Base-by-base conservation (phyloP, 2,329 filamentous ascomycete genomes). In the Claviceps africana region DNA sequence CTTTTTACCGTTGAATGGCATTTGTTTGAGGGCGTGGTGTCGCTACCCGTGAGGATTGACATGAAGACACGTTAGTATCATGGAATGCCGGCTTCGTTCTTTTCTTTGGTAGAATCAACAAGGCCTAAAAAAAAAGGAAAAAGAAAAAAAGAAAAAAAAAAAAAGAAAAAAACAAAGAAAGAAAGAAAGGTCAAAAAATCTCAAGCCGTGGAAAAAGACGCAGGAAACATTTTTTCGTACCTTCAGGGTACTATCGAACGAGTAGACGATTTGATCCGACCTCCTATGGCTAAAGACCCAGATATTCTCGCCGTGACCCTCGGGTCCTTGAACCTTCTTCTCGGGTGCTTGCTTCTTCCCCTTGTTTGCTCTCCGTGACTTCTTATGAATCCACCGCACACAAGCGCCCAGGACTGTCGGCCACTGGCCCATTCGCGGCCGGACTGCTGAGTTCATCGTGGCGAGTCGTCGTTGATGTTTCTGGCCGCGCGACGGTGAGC, bases 1-100 rank as follows among this genome's bases (percentile, higher is more conserved):
- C 67, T 86, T 84, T 64, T 85, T 85, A 66, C 81, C 82, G 57
- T 81, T 80, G 70, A 77, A 85, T 47, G 79, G 76, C 55, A 85
- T 65, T 61, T 82, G 79, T 59, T 74, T 72, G 56, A 81, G 66
- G 47, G 71, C 69, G 54, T 72, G 70, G 58, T 70, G 59, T 22
- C 62, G 66, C 69, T 72, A 13, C 35, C 28, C 3, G 21, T 19
- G 42, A 28, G 25, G 1, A n/a, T 19, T 25, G 9, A 4, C 17
- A 46, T 31, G 28, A 45, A n/a, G n/a, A 8, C 7, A 43, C 11
- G 6, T 25, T n/a, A 43, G 40, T 6, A 33, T 35, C 13, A 35
- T 9, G 30, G 9, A 11, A 33, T 5, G 3, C 25, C 25, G 3
- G 3, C 25, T 25, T 25, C 3, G 25, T 25, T 25, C 25, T 25